Base-by-base conservation (phyloP, 257 asterid genomes). In the Fraxinus americana region DNA sequence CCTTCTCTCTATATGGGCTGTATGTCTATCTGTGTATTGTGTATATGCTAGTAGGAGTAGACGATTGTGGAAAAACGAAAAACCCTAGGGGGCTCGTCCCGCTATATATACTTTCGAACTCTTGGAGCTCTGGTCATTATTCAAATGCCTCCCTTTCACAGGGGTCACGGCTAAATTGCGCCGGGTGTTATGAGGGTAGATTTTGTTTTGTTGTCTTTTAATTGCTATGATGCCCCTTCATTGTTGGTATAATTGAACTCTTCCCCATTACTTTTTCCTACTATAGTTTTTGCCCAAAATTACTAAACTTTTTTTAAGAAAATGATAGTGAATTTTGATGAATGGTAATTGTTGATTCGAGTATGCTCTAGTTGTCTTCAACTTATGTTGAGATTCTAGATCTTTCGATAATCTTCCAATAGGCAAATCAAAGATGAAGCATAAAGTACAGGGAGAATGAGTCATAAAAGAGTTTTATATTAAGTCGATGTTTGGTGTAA, bases 21-120 rank as follows among this genome's bases (percentile, higher is more conserved):
- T 78, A 68, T 63, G 78, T 76, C 73, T 74, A 57, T 41, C 17
- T 38, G 13, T 63, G 4, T 32, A 32, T 32, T 25, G 45, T 45
- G 10, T 12, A n/a, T 52, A n/a, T 25, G 78, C 65, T 78, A 79
- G 80, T 34, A 73, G 78, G 75, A 79, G 80, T 34, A 73, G 78
- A 78, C 43, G 82, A 81, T 57, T 83, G 81, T 75, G 66, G 86
- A 82, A 80, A 69, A 54, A 21, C 6, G 27, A 66, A 23, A 23
- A 89, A 88, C 92, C 94, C 94, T 91, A 88, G 85, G 35, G 68
- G 50, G 7, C 11, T 17, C 21, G 67, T 83, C 87, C 89, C 88
- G 90, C 90, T 83, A 77, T 79, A 59, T 86, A 75, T 72, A 77
- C 71, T 74, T 84, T 86, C 87, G 85, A 90, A 88, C 78, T 81